Evolutionary conservation across 73 alveolate species (phyloP), one percentile per base, ranked within the genome.

Genomic region (Paramecium caudatum): DNA sequence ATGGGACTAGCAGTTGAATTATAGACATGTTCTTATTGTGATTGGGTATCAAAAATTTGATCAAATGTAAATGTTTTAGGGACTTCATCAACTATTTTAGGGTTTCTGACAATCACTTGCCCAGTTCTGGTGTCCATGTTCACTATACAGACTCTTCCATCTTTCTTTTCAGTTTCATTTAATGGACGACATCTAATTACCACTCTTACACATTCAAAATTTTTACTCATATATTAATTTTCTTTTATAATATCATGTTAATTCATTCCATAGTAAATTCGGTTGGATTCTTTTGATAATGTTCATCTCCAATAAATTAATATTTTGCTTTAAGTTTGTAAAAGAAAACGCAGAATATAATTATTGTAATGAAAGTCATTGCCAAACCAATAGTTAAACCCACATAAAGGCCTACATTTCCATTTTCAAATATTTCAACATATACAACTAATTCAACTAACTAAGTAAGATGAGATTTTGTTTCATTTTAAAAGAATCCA

Each of bases 31-130:
- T 97, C 98, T 91, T 97, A 96, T 25, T 69, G 63, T 21, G 96
- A 84, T 23, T 94, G 78, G 46, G 92, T 74, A 62, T 90, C 97
- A 63, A 96, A 97, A 23, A 96, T 96, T 13, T 90, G 62, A 69
- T 97, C 99, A 91, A 95, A 97, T 19, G 99, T 97, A 90, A 97
- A 97, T 17, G 91, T 47, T 86, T 95, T 96, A n/a, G 98, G 97
- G 15, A 91, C 92, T 48, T 94, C 98, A 47, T 84, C 96, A 1
- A 86, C 47, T 5, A 86, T 80, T 78, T 92, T 90, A 8, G 96
- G 96, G 36, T 93, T 94, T 34, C 63, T 39, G 0, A 97, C 94
- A 5, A 82, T 61, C 25, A 97, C 91, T 48, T 96, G 96, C 37
- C 98, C 97, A 41, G 55, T 84, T 32, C 63, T 82, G 27, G 63